Conservation (phyloP, 345 rosid species). For the Pugionium dolabratum region DNA sequence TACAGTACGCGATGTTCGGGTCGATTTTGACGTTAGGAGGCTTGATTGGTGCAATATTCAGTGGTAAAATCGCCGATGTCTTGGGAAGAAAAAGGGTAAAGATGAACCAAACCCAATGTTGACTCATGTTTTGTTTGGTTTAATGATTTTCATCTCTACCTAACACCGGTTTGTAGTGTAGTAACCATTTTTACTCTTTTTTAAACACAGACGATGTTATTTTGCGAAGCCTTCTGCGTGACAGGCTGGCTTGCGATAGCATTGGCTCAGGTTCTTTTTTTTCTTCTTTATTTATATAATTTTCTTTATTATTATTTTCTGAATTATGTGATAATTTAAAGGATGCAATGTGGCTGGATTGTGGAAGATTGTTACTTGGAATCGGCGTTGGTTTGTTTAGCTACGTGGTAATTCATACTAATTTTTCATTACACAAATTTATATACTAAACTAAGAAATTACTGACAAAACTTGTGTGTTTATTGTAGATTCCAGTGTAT, state of each 20-base stretch:
- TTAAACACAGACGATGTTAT: constrained; percentile 47
- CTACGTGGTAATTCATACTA: constrained; percentile 42
- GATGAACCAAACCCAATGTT: too few relatives aligned
- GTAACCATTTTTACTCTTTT: constrained; percentile 4
- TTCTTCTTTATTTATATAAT: neutral
- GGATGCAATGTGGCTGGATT: constrained; percentile 44
- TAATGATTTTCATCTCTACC: neutral
- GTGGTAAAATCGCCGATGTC: constrained; percentile 46
- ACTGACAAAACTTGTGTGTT: constrained; percentile 2
- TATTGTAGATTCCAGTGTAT: constrained; percentile 40
- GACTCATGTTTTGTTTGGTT: constrained; percentile 2
- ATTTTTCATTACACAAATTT: neutral
- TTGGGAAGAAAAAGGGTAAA: constrained; percentile 43
- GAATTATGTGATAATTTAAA: neutral
- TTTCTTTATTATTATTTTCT: neutral
- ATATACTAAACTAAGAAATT: neutral
- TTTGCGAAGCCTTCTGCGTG: constrained; percentile 39
- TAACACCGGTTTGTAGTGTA: neutral
- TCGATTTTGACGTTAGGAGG: constrained; percentile 46
- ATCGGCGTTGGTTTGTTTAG: constrained; percentile 44
- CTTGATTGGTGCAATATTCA: constrained; percentile 43
- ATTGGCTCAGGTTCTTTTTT: constrained; percentile 44
- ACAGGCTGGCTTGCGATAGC: constrained; percentile 49
- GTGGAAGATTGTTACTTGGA: constrained; percentile 50
- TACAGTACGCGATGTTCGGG: constrained; percentile 42